Conservation (phyloP, 257 asterid genomes). For the Solanum paucissectum region DNA sequence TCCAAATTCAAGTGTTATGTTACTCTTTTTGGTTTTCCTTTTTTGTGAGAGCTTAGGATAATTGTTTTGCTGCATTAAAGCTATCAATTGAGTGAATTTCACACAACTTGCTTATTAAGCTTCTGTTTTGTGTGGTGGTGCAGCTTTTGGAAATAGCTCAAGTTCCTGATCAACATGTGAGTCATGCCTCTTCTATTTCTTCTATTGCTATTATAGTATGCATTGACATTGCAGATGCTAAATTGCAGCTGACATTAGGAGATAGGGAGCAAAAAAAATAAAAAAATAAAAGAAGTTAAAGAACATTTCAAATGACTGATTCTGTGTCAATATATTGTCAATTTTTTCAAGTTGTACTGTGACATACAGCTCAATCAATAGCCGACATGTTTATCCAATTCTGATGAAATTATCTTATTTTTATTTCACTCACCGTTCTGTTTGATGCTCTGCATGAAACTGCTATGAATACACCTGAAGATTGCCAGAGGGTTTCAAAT, state of each 20-base stretch:
- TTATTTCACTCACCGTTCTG: not conserved
- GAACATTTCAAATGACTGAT: not conserved
- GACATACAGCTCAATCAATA: not conserved
- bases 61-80: not conserved
- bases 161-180: slow-evolving; percentile 91
- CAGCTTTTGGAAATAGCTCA: slow-evolving; percentile 99
- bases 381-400: not conserved
- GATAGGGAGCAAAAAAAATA: not conserved
- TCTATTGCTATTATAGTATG: not conserved
- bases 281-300: not conserved
- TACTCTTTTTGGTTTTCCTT: not conserved
- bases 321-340: not conserved
- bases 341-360: not conserved
- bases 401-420: not conserved
- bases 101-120: not conserved
- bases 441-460: not conserved
- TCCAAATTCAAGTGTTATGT: not conserved
- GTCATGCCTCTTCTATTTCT: slow-evolving; percentile 8
- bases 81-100: not conserved
- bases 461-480: not conserved
- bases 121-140: slow-evolving; percentile 19
- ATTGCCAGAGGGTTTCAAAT: not conserved
- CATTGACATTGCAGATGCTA: not conserved
- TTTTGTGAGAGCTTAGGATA: not conserved
- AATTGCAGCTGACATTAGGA: not conserved